These are phyloP conservation scores for Cenchrus purpureus DNA, from an alignment of 176 grass and related monocot species.

Conservation along the genomic window DNA sequence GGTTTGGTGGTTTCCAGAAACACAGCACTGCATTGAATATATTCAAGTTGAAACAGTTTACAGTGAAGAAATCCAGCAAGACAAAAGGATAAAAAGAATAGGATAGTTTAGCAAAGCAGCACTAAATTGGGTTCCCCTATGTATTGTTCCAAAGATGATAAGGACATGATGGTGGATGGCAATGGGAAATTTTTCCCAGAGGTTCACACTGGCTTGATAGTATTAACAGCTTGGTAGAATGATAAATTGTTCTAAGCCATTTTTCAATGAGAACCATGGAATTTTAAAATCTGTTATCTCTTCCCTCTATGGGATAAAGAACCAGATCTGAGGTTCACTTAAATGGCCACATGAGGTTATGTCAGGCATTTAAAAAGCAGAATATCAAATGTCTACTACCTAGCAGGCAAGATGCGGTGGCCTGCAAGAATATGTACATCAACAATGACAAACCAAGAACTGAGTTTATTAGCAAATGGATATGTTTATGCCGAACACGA, in stretches of 20 bases:
- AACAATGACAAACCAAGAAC: background rate
- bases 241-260: background rate
- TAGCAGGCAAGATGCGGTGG: background rate
- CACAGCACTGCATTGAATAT: background rate
- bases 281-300: background rate
- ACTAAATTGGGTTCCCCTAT: background rate
- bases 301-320: background rate
- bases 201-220: background rate
- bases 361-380: background rate
- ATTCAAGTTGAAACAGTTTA: background rate
- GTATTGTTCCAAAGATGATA: background rate
- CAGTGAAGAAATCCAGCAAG: background rate
- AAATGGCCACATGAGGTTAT: no score
- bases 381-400: background rate
- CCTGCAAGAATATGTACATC: background rate
- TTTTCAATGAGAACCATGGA: background rate
- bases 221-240: background rate
- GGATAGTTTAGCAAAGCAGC: background rate
- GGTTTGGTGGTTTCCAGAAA: conserved; percentile 5
- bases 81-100: background rate
- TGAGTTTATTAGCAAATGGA: background rate
- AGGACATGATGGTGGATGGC: background rate
- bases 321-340: background rate
- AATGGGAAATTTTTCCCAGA: background rate
- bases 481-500: background rate